Evolutionary conservation across 2,329 filamentous ascomycete genomes (phyloP).

Genomic region (Verticillium zaregamsianum): DNA sequence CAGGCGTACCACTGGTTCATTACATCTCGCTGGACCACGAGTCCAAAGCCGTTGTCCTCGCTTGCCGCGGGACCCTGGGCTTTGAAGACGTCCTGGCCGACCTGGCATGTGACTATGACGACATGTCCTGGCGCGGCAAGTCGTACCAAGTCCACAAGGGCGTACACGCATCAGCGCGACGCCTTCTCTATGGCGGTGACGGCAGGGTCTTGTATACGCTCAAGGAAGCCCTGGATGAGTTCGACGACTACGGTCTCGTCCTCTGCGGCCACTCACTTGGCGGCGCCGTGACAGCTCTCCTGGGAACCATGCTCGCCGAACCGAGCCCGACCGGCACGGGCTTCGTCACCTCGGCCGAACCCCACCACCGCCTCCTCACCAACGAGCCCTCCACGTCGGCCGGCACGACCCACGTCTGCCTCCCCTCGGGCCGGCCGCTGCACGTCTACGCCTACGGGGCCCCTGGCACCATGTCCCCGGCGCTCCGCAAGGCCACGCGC

Average conservation of each 20-base stretch:
- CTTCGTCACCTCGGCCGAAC: conserved; percentile 57
- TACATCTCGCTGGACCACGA: conserved; percentile 70
- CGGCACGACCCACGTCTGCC: conserved; percentile 34
- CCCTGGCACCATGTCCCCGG: conserved; percentile 67
- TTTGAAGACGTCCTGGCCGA: conserved; percentile 72
- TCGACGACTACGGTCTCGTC: conserved; percentile 65
- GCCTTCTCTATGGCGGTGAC: conserved; percentile 63
- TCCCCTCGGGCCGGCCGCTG: conserved; percentile 66
- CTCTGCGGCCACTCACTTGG: conserved; percentile 67
- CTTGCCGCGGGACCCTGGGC: conserved; percentile 66
- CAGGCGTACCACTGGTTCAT: conserved; percentile 67
- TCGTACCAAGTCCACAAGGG: conserved; percentile 70
- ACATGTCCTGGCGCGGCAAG: conserved; percentile 58
- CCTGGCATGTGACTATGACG: conserved; percentile 70
- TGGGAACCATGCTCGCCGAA: conserved; percentile 68
- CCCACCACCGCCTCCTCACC: conserved; percentile 35
- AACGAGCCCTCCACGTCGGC: conserved; percentile 14
- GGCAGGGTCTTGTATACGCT: conserved; percentile 64
- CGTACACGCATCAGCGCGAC: conserved; percentile 65
- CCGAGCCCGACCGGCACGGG: conserved; percentile 50
- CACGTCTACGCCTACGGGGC: conserved; percentile 79
- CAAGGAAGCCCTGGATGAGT: conserved; percentile 60
- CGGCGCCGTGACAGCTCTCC: conserved; percentile 64
- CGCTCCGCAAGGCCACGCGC: conserved; percentile 64
- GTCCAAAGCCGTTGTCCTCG: conserved; percentile 68